Evolutionary conservation across 2,329 filamentous ascomycete species (phyloP).

Genomic region (Alternaria viburni): DNA sequence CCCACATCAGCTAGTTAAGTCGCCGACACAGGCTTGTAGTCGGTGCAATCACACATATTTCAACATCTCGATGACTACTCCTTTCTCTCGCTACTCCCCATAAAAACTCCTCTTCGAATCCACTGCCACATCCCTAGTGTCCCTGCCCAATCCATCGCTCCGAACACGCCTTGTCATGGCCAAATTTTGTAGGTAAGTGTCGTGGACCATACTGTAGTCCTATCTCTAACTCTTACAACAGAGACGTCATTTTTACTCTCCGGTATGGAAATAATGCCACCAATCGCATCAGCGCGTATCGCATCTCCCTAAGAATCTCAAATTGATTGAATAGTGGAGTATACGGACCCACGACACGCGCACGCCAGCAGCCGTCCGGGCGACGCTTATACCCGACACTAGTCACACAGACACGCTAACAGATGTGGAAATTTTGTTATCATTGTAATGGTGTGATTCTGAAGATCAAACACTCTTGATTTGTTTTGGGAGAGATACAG

Average conservation of each 20-base stretch:
- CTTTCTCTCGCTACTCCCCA: neutral
- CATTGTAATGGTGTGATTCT: neutral
- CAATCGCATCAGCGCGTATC: neutral
- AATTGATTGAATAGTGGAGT: neutral
- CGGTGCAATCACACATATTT: neutral
- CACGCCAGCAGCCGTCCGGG: neutral
- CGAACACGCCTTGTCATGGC: neutral
- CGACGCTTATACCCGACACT: neutral
- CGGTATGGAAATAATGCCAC: neutral
- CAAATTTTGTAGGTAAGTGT: neutral
- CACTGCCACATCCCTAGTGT: neutral
- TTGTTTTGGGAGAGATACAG: neutral
- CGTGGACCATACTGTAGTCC: neutral
- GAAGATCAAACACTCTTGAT: neutral
- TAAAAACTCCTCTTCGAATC: neutral
- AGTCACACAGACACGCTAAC: neutral
- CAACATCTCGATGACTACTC: neutral
- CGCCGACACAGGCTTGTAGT: neutral
- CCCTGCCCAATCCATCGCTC: slow-evolving; percentile 4
- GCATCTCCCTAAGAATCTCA: neutral
- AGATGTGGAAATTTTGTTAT: neutral
- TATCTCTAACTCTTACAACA: neutral
- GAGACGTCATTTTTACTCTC: neutral
- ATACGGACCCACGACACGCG: neutral
- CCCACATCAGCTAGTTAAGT: neutral